A percentile compares a stretch with the other conserved stretches of the same genome.
Evolutionary conservation across 2,329 filamentous ascomycete genomes (phyloP).

Genomic region (Verticillium nonalfalfae): DNA sequence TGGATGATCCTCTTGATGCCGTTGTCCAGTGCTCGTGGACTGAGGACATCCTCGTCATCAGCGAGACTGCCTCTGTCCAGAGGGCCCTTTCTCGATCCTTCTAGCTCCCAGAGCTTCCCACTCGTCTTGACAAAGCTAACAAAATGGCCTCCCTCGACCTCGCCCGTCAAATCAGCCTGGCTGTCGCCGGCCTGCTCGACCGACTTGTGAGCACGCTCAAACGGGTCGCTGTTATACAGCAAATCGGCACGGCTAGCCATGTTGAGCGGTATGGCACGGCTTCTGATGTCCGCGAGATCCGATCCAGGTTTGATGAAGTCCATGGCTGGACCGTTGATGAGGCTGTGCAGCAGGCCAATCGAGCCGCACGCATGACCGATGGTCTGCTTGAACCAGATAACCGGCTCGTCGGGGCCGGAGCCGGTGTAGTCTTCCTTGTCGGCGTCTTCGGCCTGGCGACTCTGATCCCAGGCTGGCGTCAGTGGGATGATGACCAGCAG

Average conservation of each 20-base stretch:
- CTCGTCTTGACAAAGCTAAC: conserved; percentile 69
- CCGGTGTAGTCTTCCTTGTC: conserved; percentile 8
- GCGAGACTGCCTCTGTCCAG: conserved; percentile 54
- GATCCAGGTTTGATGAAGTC: conserved; percentile 46
- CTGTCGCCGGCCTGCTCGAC: conserved; percentile 66
- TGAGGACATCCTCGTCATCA: conserved; percentile 56
- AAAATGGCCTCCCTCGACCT: conserved; percentile 66
- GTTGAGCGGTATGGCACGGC: conserved; percentile 54
- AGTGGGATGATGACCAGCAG: conserved; percentile 72
- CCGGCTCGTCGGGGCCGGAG: conserved; percentile 46
- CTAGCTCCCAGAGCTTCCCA: conserved; percentile 64
- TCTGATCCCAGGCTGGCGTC: conserved; percentile 39
- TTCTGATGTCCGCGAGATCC: conserved; percentile 51
- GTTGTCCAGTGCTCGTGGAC: conserved; percentile 60
- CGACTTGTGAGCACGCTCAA: conserved; percentile 68
- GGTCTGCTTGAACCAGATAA: conserved; percentile 81
- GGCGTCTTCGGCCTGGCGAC: conserved; percentile 17
- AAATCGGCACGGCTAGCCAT: conserved; percentile 58
- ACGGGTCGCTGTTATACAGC: conserved; percentile 61
- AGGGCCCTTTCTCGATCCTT: conserved; percentile 68
- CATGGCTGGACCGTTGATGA: conserved; percentile 61
- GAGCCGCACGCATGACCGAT: conserved; percentile 77
- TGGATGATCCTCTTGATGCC: conserved; percentile 41
- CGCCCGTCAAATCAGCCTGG: conserved; percentile 52
- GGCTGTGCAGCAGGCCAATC: conserved; percentile 55